These are phyloP conservation scores for Fimicolochytrium jonesii DNA, from an alignment of 192 early-diverging fungal species.

Conservation along the genomic window DNA sequence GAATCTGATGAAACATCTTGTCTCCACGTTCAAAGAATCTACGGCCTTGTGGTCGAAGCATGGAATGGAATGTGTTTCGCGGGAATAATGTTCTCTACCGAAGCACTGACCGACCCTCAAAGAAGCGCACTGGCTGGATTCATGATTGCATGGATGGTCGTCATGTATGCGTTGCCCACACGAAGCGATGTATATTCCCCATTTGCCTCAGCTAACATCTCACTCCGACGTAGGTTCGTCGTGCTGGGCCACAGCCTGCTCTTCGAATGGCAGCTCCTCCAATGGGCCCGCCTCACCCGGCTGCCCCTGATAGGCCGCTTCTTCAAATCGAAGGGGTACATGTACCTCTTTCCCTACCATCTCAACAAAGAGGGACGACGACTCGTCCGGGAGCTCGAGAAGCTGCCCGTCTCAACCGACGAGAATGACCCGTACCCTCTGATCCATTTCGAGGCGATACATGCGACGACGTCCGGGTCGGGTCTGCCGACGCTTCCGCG, in stretches of 20 bases:
- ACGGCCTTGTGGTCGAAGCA: constrained; percentile 6
- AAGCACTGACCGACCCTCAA: background rate
- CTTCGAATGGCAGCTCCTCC: constrained; percentile 20
- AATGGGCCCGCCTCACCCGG: background rate
- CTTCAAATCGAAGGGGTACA: background rate
- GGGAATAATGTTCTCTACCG: constrained; percentile 15
- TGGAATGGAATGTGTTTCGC: constrained; percentile 1
- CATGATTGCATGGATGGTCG: no score
- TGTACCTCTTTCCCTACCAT: constrained; percentile 6
- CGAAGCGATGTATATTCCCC: no score
- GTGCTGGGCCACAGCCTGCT: constrained; percentile 4
- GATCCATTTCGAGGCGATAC: no score
- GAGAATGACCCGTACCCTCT: no score
- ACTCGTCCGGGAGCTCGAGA: background rate
- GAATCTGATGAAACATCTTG: no score
- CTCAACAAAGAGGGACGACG: background rate
- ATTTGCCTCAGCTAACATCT: no score
- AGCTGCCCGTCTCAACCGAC: constrained; percentile 1
- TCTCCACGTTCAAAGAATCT: no score
- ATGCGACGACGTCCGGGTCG: no score
- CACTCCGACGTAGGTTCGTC: background rate
- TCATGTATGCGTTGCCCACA: no score
- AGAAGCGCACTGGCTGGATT: no score
- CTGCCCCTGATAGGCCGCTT: background rate
- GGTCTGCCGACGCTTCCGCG: no score